phyloP scores from a whole-genome alignment of 2,329 filamentous ascomycete species.

The Ceratocystis cacaofunesta region DNA sequence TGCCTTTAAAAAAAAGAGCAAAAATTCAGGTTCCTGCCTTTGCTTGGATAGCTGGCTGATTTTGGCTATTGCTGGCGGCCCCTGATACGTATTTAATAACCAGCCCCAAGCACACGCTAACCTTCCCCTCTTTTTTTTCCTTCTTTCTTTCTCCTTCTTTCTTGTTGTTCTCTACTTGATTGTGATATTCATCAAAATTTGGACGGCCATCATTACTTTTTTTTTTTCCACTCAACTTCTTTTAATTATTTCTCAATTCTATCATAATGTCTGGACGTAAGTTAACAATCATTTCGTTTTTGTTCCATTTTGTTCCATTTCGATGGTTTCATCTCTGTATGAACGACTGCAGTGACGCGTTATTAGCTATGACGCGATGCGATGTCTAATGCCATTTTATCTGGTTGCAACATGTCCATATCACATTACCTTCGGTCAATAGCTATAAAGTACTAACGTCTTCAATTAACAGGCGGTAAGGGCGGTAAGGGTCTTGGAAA shows the following conservation, averaged over 20 bases:
- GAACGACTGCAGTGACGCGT: conserved; percentile 6
- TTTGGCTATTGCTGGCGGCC: conserved; percentile 1
- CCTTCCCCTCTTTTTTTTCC: conserved; percentile 10
- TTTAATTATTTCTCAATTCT: conserved; percentile 4
- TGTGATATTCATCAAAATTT: not conserved
- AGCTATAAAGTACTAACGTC: conserved; percentile 5
- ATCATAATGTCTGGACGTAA: conserved; percentile 19
- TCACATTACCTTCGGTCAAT: not conserved
- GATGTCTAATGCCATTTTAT: not conserved
- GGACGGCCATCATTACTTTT: not conserved
- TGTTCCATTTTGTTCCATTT: not conserved
- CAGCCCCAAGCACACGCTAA: not conserved
- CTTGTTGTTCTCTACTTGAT: conserved; percentile 4
- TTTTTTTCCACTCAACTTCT: not conserved
- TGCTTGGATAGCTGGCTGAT: conserved; percentile 9
- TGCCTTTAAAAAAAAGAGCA: not conserved
- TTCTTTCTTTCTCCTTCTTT: conserved; percentile 6
- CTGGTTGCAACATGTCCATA: not conserved
- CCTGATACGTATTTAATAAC: conserved; percentile 15
- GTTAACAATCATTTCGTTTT: not conserved
- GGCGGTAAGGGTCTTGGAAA: conserved; percentile 96
- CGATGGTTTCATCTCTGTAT: not conserved
- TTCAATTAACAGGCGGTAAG: conserved; percentile 54
- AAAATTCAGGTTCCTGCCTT: not conserved
- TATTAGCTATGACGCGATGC: conserved; percentile 3